Evolutionary conservation across 176 grass and related monocot species (phyloP).

Genomic region (Hsuehochloa calcarea): DNA sequence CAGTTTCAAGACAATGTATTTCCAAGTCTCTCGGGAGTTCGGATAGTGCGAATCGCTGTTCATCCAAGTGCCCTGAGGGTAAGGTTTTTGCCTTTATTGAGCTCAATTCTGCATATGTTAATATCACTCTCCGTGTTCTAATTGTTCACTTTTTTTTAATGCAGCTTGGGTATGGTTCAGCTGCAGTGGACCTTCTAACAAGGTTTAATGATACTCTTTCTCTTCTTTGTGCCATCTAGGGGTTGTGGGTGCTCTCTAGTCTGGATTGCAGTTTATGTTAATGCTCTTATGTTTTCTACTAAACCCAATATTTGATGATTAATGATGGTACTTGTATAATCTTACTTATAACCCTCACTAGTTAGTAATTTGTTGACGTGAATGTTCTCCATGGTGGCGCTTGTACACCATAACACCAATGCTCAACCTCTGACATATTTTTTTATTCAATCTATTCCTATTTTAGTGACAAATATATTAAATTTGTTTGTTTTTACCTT

Average conservation of each 20-base stretch:
- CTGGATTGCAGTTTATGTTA: not conserved
- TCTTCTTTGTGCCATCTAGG: not conserved
- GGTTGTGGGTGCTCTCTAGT: not conserved
- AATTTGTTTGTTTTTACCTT: not conserved
- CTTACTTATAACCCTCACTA: not conserved
- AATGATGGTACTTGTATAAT: not conserved
- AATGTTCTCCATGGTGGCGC: not conserved
- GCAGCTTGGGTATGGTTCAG: constrained; percentile 86
- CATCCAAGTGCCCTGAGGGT: constrained; percentile 94
- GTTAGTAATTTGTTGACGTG: not conserved
- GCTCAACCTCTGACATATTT: not conserved
- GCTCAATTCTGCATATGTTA: not conserved
- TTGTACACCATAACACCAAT: not conserved
- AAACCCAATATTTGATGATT: not conserved
- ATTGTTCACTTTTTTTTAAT: constrained; percentile 6
- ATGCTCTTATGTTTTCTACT: not conserved
- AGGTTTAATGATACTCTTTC: constrained; percentile 39
- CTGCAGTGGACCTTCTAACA: constrained; percentile 62
- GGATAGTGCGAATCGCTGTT: constrained; percentile 93
- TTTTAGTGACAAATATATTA: not conserved
- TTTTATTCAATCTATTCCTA: constrained; percentile 6
- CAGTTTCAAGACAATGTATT: constrained; percentile 96
- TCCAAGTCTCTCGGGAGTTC: constrained; percentile 89
- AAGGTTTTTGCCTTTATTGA: constrained; percentile 9
- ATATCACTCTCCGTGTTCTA: not conserved